Evolutionary conservation across 1,284 basidiomycete species (phyloP).

Genomic region (Coniophora puteana): DNA sequence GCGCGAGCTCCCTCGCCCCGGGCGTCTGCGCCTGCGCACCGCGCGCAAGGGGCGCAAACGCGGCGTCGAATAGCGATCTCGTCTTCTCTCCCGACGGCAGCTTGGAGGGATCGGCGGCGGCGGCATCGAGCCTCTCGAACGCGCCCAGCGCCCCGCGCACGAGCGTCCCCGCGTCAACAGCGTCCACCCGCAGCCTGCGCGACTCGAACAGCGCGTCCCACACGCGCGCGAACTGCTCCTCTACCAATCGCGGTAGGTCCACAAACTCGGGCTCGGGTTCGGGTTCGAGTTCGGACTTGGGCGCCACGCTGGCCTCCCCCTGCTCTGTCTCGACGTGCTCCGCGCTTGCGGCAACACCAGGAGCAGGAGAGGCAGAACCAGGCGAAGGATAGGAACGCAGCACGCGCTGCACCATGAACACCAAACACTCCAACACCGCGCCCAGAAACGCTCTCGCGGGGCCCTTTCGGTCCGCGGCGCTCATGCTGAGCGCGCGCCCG

Average conservation of each 20-base stretch:
- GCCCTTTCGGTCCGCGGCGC: constrained; percentile 38
- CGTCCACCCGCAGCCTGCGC: constrained; percentile 44
- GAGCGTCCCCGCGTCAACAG: constrained; percentile 37
- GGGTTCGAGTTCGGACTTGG: too few species aligned
- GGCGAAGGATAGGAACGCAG: constrained; percentile 11
- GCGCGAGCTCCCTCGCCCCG: too few species aligned
- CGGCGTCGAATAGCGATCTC: too few species aligned
- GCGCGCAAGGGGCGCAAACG: too few species aligned
- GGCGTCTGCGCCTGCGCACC: too few species aligned
- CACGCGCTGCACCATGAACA: constrained; percentile 51
- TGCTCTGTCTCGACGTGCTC: constrained; percentile 15
- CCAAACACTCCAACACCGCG: constrained; percentile 66
- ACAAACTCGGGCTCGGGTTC: too few species aligned
- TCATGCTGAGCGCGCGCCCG: constrained; percentile 55
- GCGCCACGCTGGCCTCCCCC: too few species aligned
- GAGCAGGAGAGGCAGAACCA: not conserved
- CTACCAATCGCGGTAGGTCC: too few species aligned
- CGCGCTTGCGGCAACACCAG: too few species aligned
- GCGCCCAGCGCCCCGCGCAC: constrained; percentile 42
- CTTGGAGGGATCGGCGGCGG: too few species aligned
- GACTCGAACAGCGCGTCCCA: constrained; percentile 44
- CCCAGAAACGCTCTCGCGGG: constrained; percentile 62
- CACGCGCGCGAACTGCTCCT: constrained; percentile 42
- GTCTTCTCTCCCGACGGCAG: too few species aligned
- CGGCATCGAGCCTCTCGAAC: too few species aligned